These are phyloP conservation scores for Ganoderma sinense DNA, from an alignment of 1,284 basidiomycete genomes.

Conservation along the genomic window DNA sequence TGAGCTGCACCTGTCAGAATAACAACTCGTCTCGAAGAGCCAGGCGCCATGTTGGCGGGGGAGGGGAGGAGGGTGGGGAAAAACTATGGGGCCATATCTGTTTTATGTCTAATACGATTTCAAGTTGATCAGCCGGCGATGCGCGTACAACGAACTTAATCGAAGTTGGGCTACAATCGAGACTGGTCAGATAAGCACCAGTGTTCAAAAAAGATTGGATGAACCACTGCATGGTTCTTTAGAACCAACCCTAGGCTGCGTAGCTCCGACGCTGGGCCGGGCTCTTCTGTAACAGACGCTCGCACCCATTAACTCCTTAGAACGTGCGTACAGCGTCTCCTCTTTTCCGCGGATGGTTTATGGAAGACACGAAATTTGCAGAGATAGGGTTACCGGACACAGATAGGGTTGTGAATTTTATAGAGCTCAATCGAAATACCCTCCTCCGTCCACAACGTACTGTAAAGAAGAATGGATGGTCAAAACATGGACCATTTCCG, in stretches of 20 bases:
- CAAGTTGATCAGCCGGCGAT: no score
- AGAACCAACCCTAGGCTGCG: no score
- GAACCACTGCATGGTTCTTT: no score
- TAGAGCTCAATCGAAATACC: neutral
- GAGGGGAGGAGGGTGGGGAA: no score
- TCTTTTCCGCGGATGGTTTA: neutral
- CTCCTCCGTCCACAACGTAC: slow-evolving; percentile 4
- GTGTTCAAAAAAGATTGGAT: no score
- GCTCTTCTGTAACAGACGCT: neutral
- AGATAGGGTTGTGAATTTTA: neutral
- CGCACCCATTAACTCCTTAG: neutral
- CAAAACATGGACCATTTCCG: neutral
- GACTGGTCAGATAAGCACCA: no score
- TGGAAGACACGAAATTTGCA: neutral
- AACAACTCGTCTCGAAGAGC: slow-evolving; percentile 30
- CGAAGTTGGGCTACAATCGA: no score
- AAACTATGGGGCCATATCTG: no score
- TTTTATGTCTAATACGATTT: no score
- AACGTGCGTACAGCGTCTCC: neutral
- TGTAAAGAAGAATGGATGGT: neutral
- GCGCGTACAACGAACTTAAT: no score
- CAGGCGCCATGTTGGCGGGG: neutral
- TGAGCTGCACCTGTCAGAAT: slow-evolving; percentile 48
- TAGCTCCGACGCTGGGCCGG: no score
- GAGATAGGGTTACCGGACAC: neutral